phyloP scores from a whole-genome alignment of 2,329 filamentous ascomycete species.

The Sclerotinia sclerotiorum region DNA sequence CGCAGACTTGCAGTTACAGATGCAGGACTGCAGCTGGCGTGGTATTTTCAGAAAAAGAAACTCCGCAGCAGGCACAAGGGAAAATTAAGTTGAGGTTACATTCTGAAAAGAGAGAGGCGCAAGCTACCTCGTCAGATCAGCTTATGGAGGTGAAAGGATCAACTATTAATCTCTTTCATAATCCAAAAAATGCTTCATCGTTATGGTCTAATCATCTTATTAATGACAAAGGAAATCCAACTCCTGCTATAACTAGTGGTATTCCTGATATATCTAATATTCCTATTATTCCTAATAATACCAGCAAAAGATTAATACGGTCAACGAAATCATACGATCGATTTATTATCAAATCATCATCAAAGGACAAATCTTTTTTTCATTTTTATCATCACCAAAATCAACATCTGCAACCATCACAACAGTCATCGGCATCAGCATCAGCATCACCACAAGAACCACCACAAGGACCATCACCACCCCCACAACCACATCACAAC shows the following conservation, averaged over 20 bases:
- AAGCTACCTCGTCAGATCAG: slow-evolving; percentile 22
- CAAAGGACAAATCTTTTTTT: background rate
- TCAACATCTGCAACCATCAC: background rate
- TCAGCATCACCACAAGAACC: background rate
- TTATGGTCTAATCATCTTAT: slow-evolving; percentile 9
- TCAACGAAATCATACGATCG: slow-evolving; percentile 7
- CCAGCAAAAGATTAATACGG: background rate
- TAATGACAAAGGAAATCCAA: slow-evolving; percentile 8
- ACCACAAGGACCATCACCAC: background rate
- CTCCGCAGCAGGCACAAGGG: slow-evolving; percentile 19
- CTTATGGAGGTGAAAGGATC: slow-evolving; percentile 13
- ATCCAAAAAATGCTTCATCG: background rate
- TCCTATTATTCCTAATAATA: background rate
- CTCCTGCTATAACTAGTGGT: background rate
- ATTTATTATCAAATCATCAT: slow-evolving; percentile 3
- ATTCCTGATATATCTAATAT: background rate
- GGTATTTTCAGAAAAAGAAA: slow-evolving; percentile 17
- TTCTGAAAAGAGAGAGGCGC: slow-evolving; percentile 17
- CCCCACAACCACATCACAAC: background rate
- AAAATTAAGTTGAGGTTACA: slow-evolving; percentile 12
- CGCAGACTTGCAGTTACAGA: slow-evolving; percentile 12
- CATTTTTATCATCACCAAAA: background rate
- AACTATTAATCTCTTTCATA: slow-evolving; percentile 18
- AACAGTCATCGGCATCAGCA: no score
- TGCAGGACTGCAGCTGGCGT: background rate